Evolutionary conservation across 2,329 filamentous ascomycete genomes (phyloP), one percentile per base, ranked within the genome.

Genomic region (Colletotrichum eleusines): DNA sequence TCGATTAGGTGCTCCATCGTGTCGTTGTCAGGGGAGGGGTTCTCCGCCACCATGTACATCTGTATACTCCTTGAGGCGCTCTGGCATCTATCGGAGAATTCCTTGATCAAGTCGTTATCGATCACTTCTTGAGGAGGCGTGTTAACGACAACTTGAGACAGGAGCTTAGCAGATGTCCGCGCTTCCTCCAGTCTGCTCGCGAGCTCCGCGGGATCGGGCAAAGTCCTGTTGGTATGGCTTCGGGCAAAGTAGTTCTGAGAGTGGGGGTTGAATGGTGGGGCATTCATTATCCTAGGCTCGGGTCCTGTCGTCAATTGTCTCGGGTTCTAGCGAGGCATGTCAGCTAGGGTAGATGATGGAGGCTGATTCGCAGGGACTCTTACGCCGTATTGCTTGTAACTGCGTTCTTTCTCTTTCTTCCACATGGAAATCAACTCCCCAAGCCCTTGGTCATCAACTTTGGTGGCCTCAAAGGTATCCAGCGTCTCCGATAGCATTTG

Each of bases 1-100:
- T 98, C 94, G 77, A 99, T 97, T 72, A 99, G 84, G 18, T 90
- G 95, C 78, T 96, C 90, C 88, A 98, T 94, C 1, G 95, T 98
- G 75, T 97, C 92, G 76, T 97, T 95, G 80, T 98, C 96, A 0
- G 95, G 95, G 1, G 89, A 79, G 0, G 95, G 95, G 78, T 94
- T 88, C 67, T 92, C 90, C 57, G 91, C 89, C 51, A 90, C 86
- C 85, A 98, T 97, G 82, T 97, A 98, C 40, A 86, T 86, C 77
- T 98, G 94, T 75, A 98, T 90, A 77, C 92, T 94, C 64, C 91
- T 88, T 63, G 93, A 91, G 5, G 95, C 95, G 66, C 90, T 88
- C 73, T 91, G 90, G 78, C 95, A 98, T 31, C 96, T 91, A 75
- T 96, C 92, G 58, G 91, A 90, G 78, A 99, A 98, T 82, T 99